Percentiles rank a stretch among this genome's conserved stretches.
phyloP scores from a whole-genome alignment of 108 stramenopile genomes.

The Hondaea fermentalgiana region DNA sequence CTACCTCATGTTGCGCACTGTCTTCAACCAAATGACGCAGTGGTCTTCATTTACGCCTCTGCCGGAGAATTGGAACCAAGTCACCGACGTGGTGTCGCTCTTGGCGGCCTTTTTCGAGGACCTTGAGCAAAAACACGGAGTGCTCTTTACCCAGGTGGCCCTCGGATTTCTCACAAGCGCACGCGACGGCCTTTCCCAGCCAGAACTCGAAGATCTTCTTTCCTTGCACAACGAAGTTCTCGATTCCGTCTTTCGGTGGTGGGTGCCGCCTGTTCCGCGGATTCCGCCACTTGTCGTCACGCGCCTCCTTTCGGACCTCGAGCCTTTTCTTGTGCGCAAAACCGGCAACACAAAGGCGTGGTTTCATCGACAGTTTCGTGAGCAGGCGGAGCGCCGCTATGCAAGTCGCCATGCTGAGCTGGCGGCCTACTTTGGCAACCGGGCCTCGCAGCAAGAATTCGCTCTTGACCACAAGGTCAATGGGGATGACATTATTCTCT shows the following conservation, averaged over 20 bases:
- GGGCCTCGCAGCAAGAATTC: not conserved
- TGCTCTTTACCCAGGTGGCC: not conserved
- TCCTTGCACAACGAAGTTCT: not conserved
- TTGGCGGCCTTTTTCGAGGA: not conserved
- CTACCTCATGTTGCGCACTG: not conserved
- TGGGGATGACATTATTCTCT: not conserved
- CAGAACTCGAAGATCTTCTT: not conserved
- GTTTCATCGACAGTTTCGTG: slow-evolving; percentile 6
- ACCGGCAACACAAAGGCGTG: not conserved
- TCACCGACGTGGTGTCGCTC: not conserved
- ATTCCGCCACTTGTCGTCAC: not conserved
- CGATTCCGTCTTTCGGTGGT: not conserved
- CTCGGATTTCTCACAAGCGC: not conserved
- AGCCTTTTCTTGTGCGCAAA: not conserved
- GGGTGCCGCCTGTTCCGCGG: not conserved
- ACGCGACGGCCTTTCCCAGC: not conserved
- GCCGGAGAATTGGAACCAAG: not conserved
- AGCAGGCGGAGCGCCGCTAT: not conserved
- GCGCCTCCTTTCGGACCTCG: not conserved
- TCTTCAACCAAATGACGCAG: not conserved
- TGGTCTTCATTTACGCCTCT: not conserved
- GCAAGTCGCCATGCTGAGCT: not conserved
- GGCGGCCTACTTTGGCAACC: not conserved
- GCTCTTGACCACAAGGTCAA: not conserved
- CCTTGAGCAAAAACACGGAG: not conserved